phyloP scores from a whole-genome alignment of 805 yeast species.

The Debaryomyces maramus region DNA sequence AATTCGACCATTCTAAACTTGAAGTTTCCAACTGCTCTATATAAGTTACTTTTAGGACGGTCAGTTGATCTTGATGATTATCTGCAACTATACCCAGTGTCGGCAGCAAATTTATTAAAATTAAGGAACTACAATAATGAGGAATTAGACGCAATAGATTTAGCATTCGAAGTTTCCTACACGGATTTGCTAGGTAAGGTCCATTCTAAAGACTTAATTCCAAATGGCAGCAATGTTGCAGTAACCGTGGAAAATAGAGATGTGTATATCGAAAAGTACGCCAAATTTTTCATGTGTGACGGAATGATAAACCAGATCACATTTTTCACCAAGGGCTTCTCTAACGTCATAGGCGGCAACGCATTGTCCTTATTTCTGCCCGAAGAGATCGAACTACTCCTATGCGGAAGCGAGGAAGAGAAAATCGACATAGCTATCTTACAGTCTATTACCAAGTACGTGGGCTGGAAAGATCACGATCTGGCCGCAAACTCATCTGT shows the following conservation, averaged over 20 bases:
- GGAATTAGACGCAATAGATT: slow-evolving; percentile 45
- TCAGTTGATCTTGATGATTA: slow-evolving; percentile 64
- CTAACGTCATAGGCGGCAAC: slow-evolving; percentile 73
- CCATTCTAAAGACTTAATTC: slow-evolving; percentile 51
- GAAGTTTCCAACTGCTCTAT: slow-evolving; percentile 71
- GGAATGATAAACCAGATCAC: slow-evolving; percentile 53
- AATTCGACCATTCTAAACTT: slow-evolving; percentile 86
- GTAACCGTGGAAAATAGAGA: slow-evolving; percentile 63
- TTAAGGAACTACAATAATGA: slow-evolving; percentile 25
- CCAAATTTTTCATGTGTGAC: slow-evolving; percentile 57
- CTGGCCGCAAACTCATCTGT: slow-evolving; percentile 40
- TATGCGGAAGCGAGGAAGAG: slow-evolving; percentile 73
- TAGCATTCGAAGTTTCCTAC: slow-evolving; percentile 62
- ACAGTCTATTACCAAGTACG: slow-evolving; percentile 70
- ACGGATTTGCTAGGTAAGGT: slow-evolving; percentile 47
- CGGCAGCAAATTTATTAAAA: slow-evolving; percentile 42
- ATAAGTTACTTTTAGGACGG: slow-evolving; percentile 65
- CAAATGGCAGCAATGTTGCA: slow-evolving; percentile 51
- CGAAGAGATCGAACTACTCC: slow-evolving; percentile 73
- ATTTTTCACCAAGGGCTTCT: slow-evolving; percentile 70
- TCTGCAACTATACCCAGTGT: slow-evolving; percentile 64
- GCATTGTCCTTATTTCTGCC: slow-evolving; percentile 79
- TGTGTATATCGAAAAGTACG: slow-evolving; percentile 62
- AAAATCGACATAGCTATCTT: slow-evolving; percentile 66
- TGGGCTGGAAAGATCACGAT: slow-evolving; percentile 53